Percentiles rank a stretch among this genome's conserved stretches.
Evolutionary conservation across 1,284 basidiomycete species (phyloP).

Genomic region (Rhizoctonia solani): DNA sequence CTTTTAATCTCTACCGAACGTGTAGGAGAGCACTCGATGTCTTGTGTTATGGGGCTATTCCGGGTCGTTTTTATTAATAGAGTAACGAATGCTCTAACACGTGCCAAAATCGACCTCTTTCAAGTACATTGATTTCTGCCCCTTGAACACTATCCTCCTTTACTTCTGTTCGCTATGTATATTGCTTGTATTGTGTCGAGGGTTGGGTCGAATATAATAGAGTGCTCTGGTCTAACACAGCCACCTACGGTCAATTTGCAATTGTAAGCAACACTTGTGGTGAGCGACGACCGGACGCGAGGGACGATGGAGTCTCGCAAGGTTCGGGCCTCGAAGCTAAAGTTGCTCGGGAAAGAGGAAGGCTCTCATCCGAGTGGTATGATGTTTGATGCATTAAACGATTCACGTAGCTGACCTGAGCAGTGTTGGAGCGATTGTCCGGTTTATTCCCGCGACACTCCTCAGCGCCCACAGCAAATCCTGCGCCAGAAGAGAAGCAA

Average conservation of each 20-base stretch:
- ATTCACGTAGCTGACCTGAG: neutral
- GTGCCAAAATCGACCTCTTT: too few relatives aligned
- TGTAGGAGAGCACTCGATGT: too few relatives aligned
- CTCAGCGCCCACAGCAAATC: conserved; percentile 32
- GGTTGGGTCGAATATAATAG: too few relatives aligned
- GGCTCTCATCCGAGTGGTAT: neutral
- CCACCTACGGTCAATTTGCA: neutral
- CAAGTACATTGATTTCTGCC: too few relatives aligned
- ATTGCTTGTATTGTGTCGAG: too few relatives aligned
- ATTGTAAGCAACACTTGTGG: neutral
- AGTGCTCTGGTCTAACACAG: too few relatives aligned
- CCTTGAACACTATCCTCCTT: too few relatives aligned
- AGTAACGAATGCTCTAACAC: neutral
- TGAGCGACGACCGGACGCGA: conserved; percentile 18
- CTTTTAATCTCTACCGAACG: conserved; percentile 50
- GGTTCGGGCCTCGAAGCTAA: neutral
- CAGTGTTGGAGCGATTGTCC: conserved; percentile 46
- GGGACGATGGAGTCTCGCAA: conserved; percentile 22
- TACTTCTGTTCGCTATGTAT: too few relatives aligned
- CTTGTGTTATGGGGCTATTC: neutral
- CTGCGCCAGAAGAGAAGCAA: conserved; percentile 27
- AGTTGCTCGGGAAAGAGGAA: neutral
- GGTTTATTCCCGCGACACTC: conserved; percentile 48
- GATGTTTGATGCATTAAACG: neutral
- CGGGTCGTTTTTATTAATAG: too few relatives aligned